Base-by-base conservation (phyloP, 306 rosid genomes). In the Coriaria nepalensis region DNA sequence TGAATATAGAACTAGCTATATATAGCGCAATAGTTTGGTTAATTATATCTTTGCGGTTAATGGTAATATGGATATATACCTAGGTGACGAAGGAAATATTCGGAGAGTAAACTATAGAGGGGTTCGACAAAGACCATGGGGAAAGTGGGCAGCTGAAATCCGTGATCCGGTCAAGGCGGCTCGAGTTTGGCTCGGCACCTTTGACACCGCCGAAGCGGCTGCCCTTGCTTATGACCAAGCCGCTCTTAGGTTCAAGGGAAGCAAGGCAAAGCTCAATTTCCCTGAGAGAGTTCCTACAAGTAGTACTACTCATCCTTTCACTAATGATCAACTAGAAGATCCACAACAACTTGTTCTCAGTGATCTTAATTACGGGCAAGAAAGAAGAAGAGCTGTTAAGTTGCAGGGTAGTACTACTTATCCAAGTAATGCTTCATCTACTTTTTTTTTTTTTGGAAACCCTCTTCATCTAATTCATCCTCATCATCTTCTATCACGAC, bases 121-220 rank as follows among this genome's bases (percentile, higher is more conserved):
- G 47, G 96, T 87, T 33, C 74, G 96, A 59, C 94, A 81, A 40
- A 60, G 96, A n/a, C 94, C 94, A 14, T 82, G 94, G 94, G 96
- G 96, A 0, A 87, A 82, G 6, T 87, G 94, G 94, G 96, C 96
- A 0, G 86, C 96, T 2, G 96, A 87, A 72, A 87, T 87, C 60
- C 83, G 96, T 0, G 92, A 87, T 59, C 96, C 96, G 4, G 61
- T 68, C 49, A 87, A 73, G 37, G 94, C 96, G 8, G 82, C 84
- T 0, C 56, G 96, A 38, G 90, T 87, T 8, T 87, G 96, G 96
- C 84, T 87, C 2, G 96, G 96, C 35, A 87, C 96, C 0, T 82
- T 79, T 3, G 84, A 79, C 33, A 75, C 94, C 0, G 96, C 94
- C 0, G 96, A 87, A 50, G 83, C 86, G 4, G 96, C 96, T 0